phyloP scores from a whole-genome alignment of 257 asterid genomes.

The Linaria vulgaris region DNA sequence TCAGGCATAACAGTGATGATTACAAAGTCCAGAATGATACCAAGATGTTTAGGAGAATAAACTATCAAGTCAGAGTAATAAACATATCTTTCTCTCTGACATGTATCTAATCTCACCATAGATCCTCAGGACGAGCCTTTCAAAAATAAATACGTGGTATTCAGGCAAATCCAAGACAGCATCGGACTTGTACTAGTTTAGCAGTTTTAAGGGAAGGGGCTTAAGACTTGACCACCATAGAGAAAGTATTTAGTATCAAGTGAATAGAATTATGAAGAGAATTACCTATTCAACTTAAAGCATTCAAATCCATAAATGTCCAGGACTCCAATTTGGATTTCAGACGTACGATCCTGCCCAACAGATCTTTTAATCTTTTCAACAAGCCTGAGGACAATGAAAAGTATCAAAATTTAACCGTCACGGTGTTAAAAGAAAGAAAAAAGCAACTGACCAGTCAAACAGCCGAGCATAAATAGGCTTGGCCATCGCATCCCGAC shows the following conservation, averaged over 20 bases:
- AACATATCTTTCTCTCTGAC: background rate
- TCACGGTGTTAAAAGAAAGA: slow-evolving; percentile 18
- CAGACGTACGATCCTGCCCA: slow-evolving; percentile 92
- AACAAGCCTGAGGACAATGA: slow-evolving; percentile 77
- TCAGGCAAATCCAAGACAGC: background rate
- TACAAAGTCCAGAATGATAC: slow-evolving; percentile 3
- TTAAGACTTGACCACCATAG: background rate
- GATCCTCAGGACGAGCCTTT: slow-evolving; percentile 4
- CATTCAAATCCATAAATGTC: slow-evolving; percentile 99
- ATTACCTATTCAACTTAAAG: slow-evolving; percentile 84
- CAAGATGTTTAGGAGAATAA: slow-evolving; percentile 11
- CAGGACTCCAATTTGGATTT: slow-evolving; percentile 86
- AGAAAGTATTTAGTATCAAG: no score
- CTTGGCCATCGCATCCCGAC: slow-evolving; percentile 98
- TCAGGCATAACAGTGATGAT: slow-evolving; percentile 7
- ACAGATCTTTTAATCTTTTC: slow-evolving; percentile 92
- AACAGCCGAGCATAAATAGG: slow-evolving; percentile 88
- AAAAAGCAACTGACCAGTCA: slow-evolving; percentile 71
- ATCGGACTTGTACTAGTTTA: no score
- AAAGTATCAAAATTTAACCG: slow-evolving; percentile 18
- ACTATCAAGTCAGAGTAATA: slow-evolving; percentile 3
- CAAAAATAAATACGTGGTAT: slow-evolving; percentile 8
- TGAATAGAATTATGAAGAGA: slow-evolving; percentile 9
- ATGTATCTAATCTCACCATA: background rate
- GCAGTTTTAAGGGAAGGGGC: background rate